A percentile compares a stretch with the other conserved stretches of the same genome.
Conservation (phyloP, 768 basidiomycete species). For the Collybiopsis confluens region DNA sequence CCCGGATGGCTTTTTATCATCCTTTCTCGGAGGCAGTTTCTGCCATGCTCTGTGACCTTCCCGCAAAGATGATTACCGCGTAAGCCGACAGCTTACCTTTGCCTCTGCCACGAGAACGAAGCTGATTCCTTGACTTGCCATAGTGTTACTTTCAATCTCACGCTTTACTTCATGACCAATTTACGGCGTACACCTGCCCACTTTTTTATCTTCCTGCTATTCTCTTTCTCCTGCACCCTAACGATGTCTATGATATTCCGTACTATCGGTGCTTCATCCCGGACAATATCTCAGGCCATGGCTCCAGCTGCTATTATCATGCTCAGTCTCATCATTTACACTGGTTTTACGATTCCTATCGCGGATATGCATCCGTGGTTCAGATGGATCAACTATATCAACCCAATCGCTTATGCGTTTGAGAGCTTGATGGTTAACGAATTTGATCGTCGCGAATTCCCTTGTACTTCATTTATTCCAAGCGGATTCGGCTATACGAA, state of each 20-base stretch:
- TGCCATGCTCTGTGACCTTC: conserved; percentile 34
- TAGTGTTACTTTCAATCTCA: conserved; percentile 25
- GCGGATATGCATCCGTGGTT: conserved; percentile 23
- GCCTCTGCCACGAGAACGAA: too few species aligned
- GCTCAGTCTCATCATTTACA: conserved; percentile 36
- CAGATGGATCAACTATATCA: conserved; percentile 34
- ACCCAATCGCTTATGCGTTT: conserved; percentile 39
- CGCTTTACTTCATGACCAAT: conserved; percentile 40
- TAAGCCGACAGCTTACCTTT: conserved; percentile 5
- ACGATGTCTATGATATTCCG: conserved; percentile 33
- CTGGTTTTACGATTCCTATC: conserved; percentile 33
- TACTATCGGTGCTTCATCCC: conserved; percentile 28
- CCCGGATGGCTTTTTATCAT: conserved; percentile 37
- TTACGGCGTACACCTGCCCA: conserved; percentile 30
- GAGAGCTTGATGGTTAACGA: conserved; percentile 46
- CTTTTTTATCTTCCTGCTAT: conserved; percentile 37
- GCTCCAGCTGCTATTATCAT: conserved; percentile 26
- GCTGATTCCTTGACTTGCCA: neutral
- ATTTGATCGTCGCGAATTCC: conserved; percentile 35
- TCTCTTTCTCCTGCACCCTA: conserved; percentile 23
- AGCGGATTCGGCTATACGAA: conserved; percentile 31
- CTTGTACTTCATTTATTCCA: conserved; percentile 27
- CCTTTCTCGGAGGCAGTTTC: conserved; percentile 35
- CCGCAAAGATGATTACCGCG: conserved; percentile 20
- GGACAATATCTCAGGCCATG: conserved; percentile 27